Base-by-base conservation (phyloP, 1,284 basidiomycete genomes). In the Tilletia horrida region DNA sequence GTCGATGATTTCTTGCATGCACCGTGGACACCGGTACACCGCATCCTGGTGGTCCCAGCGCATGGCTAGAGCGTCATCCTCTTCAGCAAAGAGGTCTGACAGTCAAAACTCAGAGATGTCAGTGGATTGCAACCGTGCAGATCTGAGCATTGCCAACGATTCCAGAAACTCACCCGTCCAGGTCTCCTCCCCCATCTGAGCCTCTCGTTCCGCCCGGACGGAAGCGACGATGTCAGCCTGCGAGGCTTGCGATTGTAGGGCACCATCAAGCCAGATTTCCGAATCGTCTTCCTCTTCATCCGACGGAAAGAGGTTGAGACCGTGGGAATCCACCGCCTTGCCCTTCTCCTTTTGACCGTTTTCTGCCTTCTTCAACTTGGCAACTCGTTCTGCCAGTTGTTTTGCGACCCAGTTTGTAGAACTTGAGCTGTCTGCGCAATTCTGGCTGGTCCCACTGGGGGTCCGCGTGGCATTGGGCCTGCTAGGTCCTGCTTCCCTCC, bases 1-100 rank as follows among this genome's bases (percentile, higher is more conserved):
- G 55, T 29, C 29, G n/a, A 27, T 16, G 8, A 59, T 3, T 40
- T 59, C 55, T 25, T 59, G 55, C 55, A 59, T 31, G 55, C 55
- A 59, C 55, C 16, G 8, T 2, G 55, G 55, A 35, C 55, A 59
- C 18, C 55, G 27, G 16, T 7, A 59, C 9, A 59, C 31, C 27
- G 8, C 13, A n/a, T 59, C 55, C 18, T 40, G 27, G 18, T 18
- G 29, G 55, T 59, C 55, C 55, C 55, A 59, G 14, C 9, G n/a
- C 55, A 59, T 59, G 29, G 31, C 55, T 16, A 25, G 11, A 35
- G 16, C 27, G 18, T 59, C 55, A 31, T 59, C 55, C 55, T 59
- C 55, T 25, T 18, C 27, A 6, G 27, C 27, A 27, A 59, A 59
- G 23, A 52, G 21, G 50, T 52, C 50, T 52, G 50, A 40, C 35